Base-by-base conservation (phyloP, 441 rosid genomes). In the Rhodomyrtus psidioides region DNA sequence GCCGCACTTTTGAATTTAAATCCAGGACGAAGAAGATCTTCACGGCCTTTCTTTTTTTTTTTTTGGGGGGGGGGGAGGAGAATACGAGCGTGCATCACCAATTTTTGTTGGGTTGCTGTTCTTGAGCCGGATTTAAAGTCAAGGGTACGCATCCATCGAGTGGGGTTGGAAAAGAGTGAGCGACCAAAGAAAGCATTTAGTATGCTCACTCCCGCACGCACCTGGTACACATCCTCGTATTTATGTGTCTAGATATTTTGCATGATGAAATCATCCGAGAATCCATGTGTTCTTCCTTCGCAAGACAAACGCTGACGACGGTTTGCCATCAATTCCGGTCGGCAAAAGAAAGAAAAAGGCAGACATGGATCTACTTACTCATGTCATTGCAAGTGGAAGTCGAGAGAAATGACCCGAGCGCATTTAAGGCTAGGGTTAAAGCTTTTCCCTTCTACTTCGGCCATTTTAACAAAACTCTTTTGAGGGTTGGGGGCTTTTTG, bases 191-290 rank as follows among this genome's bases (percentile, higher is more conserved):
- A 89, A 89, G 93, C 95, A 90, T 91, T 94, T 90, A 92, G 89
- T 87, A 34, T 7, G 30, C 85, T 70, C 92, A 86, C 82, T 49
- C 83, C 81, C 39, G 26, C 34, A 44, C 42, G 44, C 51, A 14
- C 39, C 7, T 21, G 3, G 84, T 88, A 92, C 91, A 91, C 96
- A 91, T 12, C 96, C 93, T 91, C 92, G 92, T 93, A 91, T 95
- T 93, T 91, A 94, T 91, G 88, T 88, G 90, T 85, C 76, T 89
- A 90, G 95, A 93, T 94, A 34, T 92, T 90, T 92, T 89, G 91
- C 51, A 87, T 85, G 91, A 91, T 92, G 94, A 94, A 91, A 91
- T 94, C 94, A 89, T 84, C 89, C 89, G 16, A 88, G 92, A 93
- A 93, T 93, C 92, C 91, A 92, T 88, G 91, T 90, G 91, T 90